Base-by-base conservation (phyloP, 805 yeast genomes). In the Cyberlindnera subsufficiens region DNA sequence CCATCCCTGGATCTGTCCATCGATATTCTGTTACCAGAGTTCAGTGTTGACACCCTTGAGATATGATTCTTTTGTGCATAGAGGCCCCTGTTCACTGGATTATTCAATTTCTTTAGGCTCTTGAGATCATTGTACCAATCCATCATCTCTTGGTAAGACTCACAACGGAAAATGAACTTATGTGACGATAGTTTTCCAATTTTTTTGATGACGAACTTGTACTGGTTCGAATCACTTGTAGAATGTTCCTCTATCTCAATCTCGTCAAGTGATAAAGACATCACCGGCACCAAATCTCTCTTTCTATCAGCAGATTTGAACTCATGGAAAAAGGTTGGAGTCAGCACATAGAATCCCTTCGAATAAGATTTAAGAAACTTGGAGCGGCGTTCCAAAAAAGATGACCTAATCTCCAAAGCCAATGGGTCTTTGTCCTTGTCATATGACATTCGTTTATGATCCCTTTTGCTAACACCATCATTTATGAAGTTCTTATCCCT, bases 121-220 rank as follows among this genome's bases (percentile, higher is more conserved):
- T 81, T 80, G 51, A 91, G 71, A 57, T 86, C 95, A 51, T 77
- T 77, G 63, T 77, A 86, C 99, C 99, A 91, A 32, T 71, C 74
- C 60, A 82, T 78, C 91, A 89, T 86, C 29, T 74, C 63, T 34
- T 81, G 84, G 54, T 84, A 85, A 38, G 84, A 76, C 56, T 86
- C 93, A n/a, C 95, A 82, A 51, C 95, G 75, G 68, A 91, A 90
- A n/a, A 90, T 93, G 87, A 93, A 88, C 55, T 88, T 89, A 65
- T 90, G 97, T 35, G 88, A 86, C 48, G 80, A 82, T 49, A 87
- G 72, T 46, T 84, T 66, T 13, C 93, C 93, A 47, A 80, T 78
- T 49, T 82, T 80, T 55, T 84, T 86, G 47, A 91, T 68, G 10
- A 89, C 86, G 64, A 91, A 93, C 65, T 89, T 89, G 60, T 80